Evolutionary conservation across 805 yeast species (phyloP), one percentile per base, ranked within the genome.

Genomic region (Metschnikowia gruessii): DNA sequence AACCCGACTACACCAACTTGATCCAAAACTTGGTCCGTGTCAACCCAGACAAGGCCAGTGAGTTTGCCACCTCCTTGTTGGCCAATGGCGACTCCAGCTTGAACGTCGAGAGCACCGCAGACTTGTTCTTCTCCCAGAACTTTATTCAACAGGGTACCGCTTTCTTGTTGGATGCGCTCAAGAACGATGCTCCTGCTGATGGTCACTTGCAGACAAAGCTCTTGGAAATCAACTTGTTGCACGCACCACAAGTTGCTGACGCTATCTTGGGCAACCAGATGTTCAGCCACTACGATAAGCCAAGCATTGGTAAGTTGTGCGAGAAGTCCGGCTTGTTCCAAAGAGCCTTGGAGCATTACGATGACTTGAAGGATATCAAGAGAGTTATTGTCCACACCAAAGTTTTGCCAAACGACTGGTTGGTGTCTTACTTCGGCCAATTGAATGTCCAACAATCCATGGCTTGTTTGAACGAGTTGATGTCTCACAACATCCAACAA

Each of bases 201-300:
- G 97, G 97, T 15, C 96, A 90, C 61, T 76, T 94, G 62, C 99
- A 94, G 76, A 94, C 99, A 8, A 82, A 95, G 61, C 81, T 94
- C 42, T 79, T 94, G 56, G 99, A 94, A 70, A 89, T 88, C 56
- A 94, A 94, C 68, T 76, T 94, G 64, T 68, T 88, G 63, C 95
- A 91, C 65, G 99, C 99, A 15, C 99, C 99, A 42, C 99, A 94
- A 76, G 99, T 94, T 47, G 99, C 99, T 36, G 99, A 94, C 69
- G 99, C 99, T 17, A 94, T 94, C 56, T 77, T 94, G 60, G 97
- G 97, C 50, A 94, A 92, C 68, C 83, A 84, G 50, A 92, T 94
- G 88, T 94, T 95, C 73, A 82, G 91, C 55, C 97, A 91, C 64
- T 94, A 88, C 67, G 99, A 94, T 68, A 86, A 88, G 59, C 90